Conservation (phyloP, 768 basidiomycete genomes). For the Boletus huronensis region DNA sequence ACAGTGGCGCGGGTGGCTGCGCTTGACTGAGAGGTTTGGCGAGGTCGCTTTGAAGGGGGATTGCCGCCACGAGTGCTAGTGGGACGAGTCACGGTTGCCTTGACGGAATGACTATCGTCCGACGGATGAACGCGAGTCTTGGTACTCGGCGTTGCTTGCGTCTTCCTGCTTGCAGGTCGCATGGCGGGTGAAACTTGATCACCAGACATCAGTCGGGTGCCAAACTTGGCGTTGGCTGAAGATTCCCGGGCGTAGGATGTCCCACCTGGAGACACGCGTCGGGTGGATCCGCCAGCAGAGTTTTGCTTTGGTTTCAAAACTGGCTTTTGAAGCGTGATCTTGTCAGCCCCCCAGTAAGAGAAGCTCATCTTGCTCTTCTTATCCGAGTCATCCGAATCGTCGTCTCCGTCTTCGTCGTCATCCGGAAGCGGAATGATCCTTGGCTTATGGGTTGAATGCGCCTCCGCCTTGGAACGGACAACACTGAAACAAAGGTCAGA, state of each 20-base stretch:
- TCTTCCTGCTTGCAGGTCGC: slow-evolving; percentile 65
- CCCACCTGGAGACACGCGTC: slow-evolving; percentile 41
- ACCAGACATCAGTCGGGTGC: slow-evolving; percentile 69
- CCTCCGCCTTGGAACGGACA: slow-evolving; percentile 64
- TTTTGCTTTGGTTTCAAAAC: slow-evolving; percentile 46
- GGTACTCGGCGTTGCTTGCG: slow-evolving; percentile 42
- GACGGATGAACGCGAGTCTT: slow-evolving; percentile 45
- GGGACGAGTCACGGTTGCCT: slow-evolving; percentile 71
- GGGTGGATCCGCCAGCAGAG: slow-evolving; percentile 33
- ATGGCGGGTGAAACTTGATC: slow-evolving; percentile 41
- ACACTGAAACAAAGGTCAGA: slow-evolving; percentile 43
- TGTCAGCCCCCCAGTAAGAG: slow-evolving; percentile 91
- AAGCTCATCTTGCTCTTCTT: slow-evolving; percentile 93
- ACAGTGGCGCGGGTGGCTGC: slow-evolving; percentile 45
- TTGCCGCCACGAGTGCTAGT: slow-evolving; percentile 48
- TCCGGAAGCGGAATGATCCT: slow-evolving; percentile 66
- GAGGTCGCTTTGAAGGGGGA: slow-evolving; percentile 51
- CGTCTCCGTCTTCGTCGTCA: slow-evolving; percentile 56
- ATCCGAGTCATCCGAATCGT: slow-evolving; percentile 84
- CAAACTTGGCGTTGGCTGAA: slow-evolving; percentile 92
- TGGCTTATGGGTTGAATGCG: slow-evolving; percentile 55
- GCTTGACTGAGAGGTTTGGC: slow-evolving; percentile 73
- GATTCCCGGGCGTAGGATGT: slow-evolving; percentile 73
- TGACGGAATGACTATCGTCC: slow-evolving; percentile 64
- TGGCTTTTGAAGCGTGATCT: slow-evolving; percentile 82